Base-by-base conservation (phyloP, 129 eudicot species). In the Apium graveolens region DNA sequence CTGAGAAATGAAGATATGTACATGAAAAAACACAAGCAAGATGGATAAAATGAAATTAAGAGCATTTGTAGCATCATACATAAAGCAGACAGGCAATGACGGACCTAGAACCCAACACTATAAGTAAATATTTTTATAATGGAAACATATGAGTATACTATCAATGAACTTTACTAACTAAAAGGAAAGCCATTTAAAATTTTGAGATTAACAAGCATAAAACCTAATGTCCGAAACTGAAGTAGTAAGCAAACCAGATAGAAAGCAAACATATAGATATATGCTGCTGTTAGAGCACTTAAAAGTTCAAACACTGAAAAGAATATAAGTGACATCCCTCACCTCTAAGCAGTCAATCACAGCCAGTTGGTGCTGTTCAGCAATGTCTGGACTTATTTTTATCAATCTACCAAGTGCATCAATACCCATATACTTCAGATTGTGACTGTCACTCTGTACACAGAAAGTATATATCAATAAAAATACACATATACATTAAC, bases 271-370 rank as follows among this genome's bases (percentile, higher is more conserved):
- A 43, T 26, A 73, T 35, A 34, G 43, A 16, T 74, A 10, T 27
- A 0, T 27, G 39, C 5, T 9, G 29, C 3, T 32, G 32, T 74
- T 44, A 26, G 60, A 72, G 77, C 77, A 44, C 60, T 73, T n/a
- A n/a, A n/a, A n/a, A n/a, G n/a, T n/a, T 10, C 21, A 26, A 44
- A 44, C 32, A 44, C 11, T 5, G 49, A 26, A 5, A 26, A 34
- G 18, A 44, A 29, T 18, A 16, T 43, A 27, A 27, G 46, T 43
- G 34, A 74, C 9, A 31, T 78, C 37, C 44, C 92, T 87, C 79
- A 95, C 99, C 99, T 96, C 99, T 80, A 96, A 86, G 87, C 99
- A 96, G 83, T 96, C 99, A 70, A 96, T 96, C n/a, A 96, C 99
- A 82, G 99, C 97, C 83, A 96, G 91, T 82, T 96, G 99, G 85